These are phyloP conservation scores for Sporothrix inflata DNA, from an alignment of 2,329 filamentous ascomycete species.

Conservation along the genomic window DNA sequence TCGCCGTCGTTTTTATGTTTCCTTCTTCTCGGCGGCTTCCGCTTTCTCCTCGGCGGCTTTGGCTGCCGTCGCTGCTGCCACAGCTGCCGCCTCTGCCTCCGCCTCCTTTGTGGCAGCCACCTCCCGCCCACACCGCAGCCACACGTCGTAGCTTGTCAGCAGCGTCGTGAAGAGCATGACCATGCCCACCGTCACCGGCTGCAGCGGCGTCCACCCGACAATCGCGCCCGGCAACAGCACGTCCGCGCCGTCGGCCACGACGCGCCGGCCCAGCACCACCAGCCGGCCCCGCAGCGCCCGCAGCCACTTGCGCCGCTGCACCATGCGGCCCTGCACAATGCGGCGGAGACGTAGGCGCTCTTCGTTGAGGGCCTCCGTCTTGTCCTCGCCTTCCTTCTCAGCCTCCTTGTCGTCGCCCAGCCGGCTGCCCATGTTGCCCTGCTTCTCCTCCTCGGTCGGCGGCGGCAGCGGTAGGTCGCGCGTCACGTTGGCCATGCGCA, in stretches of 20 bases:
- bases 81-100: background rate
- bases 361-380: slow-evolving; percentile 35
- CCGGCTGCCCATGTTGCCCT: slow-evolving; percentile 21
- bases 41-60: background rate
- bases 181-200: slow-evolving; percentile 56
- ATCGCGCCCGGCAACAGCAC: slow-evolving; percentile 62
- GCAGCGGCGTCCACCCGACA: slow-evolving; percentile 62
- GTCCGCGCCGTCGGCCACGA: slow-evolving; percentile 64
- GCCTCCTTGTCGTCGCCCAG: slow-evolving; percentile 39
- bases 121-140: slow-evolving; percentile 48
- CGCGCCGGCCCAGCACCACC: slow-evolving; percentile 48
- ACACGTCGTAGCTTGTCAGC: slow-evolving; percentile 63
- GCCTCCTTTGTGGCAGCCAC: background rate
- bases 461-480: slow-evolving; percentile 44
- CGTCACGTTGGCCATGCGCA: slow-evolving; percentile 48
- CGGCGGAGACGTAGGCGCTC: slow-evolving; percentile 45
- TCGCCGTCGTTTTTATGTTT: background rate
- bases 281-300: slow-evolving; percentile 35
- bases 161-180: slow-evolving; percentile 66
- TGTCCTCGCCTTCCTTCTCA: slow-evolving; percentile 33
- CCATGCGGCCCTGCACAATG: slow-evolving; percentile 42
- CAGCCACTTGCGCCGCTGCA: slow-evolving; percentile 39
- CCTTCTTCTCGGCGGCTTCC: background rate
- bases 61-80: background rate
- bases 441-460: slow-evolving; percentile 35